phyloP scores from a whole-genome alignment of 2,329 filamentous ascomycete genomes.

The Fusarium albosuccineum region DNA sequence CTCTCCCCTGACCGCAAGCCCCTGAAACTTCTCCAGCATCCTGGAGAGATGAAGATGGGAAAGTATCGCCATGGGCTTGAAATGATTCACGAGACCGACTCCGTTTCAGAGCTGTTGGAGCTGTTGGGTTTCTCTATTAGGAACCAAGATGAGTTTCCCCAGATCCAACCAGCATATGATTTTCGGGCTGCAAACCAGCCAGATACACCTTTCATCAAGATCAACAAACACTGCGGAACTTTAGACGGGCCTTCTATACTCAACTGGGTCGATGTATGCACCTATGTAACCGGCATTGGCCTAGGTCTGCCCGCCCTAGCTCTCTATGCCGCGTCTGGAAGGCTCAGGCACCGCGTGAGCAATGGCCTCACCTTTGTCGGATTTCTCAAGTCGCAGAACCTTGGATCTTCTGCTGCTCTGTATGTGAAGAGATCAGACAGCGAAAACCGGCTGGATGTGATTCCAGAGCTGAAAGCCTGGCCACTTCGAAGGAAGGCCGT shows the following conservation, averaged over 20 bases:
- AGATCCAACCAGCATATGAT: conserved; percentile 25
- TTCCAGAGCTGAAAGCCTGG: conserved; percentile 26
- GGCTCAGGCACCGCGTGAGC: neutral
- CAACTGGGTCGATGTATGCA: conserved; percentile 30
- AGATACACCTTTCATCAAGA: conserved; percentile 7
- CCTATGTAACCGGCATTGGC: conserved; percentile 3
- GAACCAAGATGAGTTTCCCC: neutral
- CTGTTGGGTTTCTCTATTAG: conserved; percentile 17
- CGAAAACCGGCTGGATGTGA: neutral
- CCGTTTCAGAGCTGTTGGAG: conserved; percentile 6
- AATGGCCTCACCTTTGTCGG: conserved; percentile 1
- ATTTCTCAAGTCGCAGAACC: conserved; percentile 3
- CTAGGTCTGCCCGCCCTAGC: neutral
- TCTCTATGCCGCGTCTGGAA: neutral
- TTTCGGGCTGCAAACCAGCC: neutral
- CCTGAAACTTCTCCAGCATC: conserved; percentile 24
- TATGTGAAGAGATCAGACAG: conserved; percentile 1
- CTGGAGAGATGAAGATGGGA: conserved; percentile 13
- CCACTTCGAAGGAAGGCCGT: neutral
- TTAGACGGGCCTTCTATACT: conserved; percentile 23
- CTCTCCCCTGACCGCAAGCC: conserved; percentile 26
- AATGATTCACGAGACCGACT: conserved; percentile 4
- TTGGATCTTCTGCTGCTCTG: neutral
- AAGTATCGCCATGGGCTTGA: conserved; percentile 8
- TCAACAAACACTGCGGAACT: conserved; percentile 39